These are phyloP conservation scores for Paspalum notatum DNA, from an alignment of 176 grass and related monocot species.

Conservation along the genomic window DNA sequence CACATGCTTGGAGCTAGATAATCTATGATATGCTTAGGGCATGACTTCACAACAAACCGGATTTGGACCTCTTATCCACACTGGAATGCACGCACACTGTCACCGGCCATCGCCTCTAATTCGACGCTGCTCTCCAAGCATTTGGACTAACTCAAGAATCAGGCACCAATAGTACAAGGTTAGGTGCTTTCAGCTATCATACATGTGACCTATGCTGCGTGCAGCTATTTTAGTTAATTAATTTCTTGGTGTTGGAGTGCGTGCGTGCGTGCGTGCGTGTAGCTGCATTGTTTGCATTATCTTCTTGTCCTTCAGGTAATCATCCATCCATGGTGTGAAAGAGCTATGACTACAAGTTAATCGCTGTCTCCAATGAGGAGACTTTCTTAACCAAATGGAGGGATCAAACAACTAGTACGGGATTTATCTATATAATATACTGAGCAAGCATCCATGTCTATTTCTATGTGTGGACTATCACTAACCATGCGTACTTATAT, in stretches of 20 bases:
- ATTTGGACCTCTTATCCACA: slow-evolving; percentile 27
- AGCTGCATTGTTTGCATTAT: slow-evolving; percentile 34
- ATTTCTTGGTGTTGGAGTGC: background rate
- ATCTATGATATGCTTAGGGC: slow-evolving; percentile 20
- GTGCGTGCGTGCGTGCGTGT: too few species aligned
- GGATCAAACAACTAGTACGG: background rate
- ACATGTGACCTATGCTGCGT: slow-evolving; percentile 10
- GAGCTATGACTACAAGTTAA: background rate
- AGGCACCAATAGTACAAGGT: slow-evolving; percentile 9
- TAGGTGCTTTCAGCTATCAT: background rate
- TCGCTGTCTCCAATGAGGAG: slow-evolving; percentile 41
- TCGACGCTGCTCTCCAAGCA: background rate
- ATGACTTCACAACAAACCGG: slow-evolving; percentile 39
- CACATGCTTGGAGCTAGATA: slow-evolving; percentile 34
- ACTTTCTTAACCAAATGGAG: background rate
- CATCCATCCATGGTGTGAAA: background rate
- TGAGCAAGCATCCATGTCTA: background rate
- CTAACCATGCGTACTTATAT: background rate
- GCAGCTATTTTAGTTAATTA: background rate
- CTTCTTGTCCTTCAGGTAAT: background rate
- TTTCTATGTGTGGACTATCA: background rate
- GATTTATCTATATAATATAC: background rate
- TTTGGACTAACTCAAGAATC: background rate
- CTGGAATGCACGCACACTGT: too few species aligned
- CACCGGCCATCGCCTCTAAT: background rate